A percentile compares a stretch with the other conserved stretches of the same genome.
These are phyloP conservation scores for Syncephalastrum contaminatum DNA, from an alignment of 371 early-diverging fungal species.

Conservation along the genomic window DNA sequence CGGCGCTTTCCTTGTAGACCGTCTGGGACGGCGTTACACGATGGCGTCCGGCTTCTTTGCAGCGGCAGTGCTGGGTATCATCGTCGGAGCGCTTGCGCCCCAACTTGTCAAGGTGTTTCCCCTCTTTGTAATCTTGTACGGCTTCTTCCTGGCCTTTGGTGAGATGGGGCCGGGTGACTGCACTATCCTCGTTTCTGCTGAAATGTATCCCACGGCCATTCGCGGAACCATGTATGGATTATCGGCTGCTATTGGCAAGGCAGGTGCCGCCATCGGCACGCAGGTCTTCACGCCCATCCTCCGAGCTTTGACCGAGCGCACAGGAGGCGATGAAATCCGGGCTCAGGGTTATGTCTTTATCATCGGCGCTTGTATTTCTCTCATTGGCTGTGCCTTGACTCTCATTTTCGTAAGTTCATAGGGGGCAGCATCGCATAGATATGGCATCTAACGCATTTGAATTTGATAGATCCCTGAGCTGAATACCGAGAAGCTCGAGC, in stretches of 20 bases:
- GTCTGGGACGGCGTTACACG: conserved; percentile 48
- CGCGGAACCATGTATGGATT: conserved; percentile 60
- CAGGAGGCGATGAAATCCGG: conserved; percentile 31
- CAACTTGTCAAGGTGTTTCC: conserved; percentile 43
- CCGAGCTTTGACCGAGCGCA: conserved; percentile 24
- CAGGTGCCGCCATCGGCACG: conserved; percentile 55
- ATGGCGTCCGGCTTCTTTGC: conserved; percentile 55
- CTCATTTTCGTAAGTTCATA: conserved; percentile 30
- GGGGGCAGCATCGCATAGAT: background rate
- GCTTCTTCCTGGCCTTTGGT: conserved; percentile 54
- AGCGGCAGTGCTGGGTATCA: conserved; percentile 50
- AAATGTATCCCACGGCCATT: conserved; percentile 59
- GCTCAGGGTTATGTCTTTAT: conserved; percentile 52
- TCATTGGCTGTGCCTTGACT: conserved; percentile 46
- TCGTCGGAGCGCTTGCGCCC: conserved; percentile 46
- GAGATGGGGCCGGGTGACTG: conserved; percentile 62
- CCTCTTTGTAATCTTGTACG: conserved; percentile 56
- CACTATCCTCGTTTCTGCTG: conserved; percentile 49
- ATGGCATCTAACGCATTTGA: conserved; percentile 11
- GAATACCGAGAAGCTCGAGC: conserved; percentile 28
- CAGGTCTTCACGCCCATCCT: conserved; percentile 50
- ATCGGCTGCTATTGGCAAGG: conserved; percentile 55
- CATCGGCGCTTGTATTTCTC: conserved; percentile 47
- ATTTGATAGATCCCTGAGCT: conserved; percentile 14
- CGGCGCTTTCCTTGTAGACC: conserved; percentile 50